Conservation (phyloP, 345 rosid species). For the Linum usitatissimum region DNA sequence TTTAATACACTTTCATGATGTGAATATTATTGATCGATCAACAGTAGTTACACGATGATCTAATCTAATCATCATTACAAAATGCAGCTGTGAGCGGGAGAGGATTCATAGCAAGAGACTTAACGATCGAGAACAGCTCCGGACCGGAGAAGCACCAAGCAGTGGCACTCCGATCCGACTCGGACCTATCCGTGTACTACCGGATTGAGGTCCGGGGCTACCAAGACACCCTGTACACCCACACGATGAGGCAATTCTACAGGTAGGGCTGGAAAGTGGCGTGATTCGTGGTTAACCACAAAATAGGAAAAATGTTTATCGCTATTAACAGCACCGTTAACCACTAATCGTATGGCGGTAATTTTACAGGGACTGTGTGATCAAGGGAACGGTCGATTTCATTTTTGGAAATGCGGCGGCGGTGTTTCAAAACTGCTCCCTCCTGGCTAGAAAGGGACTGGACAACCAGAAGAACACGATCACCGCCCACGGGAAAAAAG, state of each 20-base stretch:
- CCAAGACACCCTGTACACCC: constrained; percentile 29
- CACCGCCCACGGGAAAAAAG: constrained; percentile 31
- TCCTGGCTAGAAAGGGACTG: constrained; percentile 16
- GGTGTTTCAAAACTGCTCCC: constrained; percentile 25
- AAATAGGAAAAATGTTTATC: no score
- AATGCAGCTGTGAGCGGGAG: constrained; percentile 30
- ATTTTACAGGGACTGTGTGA: constrained; percentile 25
- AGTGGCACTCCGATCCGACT: constrained; percentile 31
- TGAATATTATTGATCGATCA: no score
- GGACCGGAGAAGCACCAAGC: constrained; percentile 36
- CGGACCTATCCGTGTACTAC: constrained; percentile 29
- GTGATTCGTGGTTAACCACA: no score
- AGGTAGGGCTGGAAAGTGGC: no score
- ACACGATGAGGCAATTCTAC: constrained; percentile 31
- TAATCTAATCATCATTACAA: no score
- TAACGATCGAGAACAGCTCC: constrained; percentile 28
- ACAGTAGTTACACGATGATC: no score
- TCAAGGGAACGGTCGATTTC: constrained; percentile 31
- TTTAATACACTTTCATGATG: no score
- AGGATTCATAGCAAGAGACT: constrained; percentile 28
- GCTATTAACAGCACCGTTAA: no score
- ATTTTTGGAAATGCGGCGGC: constrained; percentile 30
- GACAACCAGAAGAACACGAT: constrained; percentile 26
- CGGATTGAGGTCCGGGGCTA: constrained; percentile 24
- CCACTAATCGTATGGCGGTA: no score